Conservation (phyloP, 768 basidiomycete genomes). For the Chiua virens region DNA sequence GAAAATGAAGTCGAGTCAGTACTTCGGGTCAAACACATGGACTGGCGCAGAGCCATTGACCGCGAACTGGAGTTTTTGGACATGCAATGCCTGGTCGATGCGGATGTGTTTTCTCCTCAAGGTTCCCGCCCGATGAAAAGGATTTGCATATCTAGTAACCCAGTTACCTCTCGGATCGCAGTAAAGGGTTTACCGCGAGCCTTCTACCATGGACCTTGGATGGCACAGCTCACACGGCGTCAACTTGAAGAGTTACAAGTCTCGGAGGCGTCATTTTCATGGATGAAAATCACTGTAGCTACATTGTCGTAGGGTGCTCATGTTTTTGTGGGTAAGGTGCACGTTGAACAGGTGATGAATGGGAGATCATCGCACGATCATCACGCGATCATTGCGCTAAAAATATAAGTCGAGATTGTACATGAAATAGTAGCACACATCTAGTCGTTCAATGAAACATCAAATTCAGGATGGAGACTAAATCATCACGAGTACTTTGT, state of each 20-base stretch:
- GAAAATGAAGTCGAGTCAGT: constrained; percentile 4
- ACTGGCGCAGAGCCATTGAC: constrained; percentile 1
- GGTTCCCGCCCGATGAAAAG: not conserved
- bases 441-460: no score
- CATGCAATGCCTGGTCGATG: not conserved
- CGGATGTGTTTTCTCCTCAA: not conserved
- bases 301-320: no score
- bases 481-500: no score
- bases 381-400: no score
- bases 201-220: not conserved
- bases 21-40: constrained; percentile 6
- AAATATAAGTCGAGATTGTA: no score
- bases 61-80: constrained; percentile 5
- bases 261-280: not conserved
- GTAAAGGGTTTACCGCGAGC: not conserved
- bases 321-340: no score
- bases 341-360: no score
- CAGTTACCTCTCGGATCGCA: not conserved
- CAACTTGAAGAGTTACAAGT: not conserved
- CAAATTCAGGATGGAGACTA: no score
- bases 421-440: no score
- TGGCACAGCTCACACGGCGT: not conserved
- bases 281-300: not conserved
- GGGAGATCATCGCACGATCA: no score
- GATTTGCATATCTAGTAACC: not conserved